Evolutionary conservation across 257 asterid genomes (phyloP), one percentile per base, ranked within the genome.

Genomic region (Mentha longifolia): DNA sequence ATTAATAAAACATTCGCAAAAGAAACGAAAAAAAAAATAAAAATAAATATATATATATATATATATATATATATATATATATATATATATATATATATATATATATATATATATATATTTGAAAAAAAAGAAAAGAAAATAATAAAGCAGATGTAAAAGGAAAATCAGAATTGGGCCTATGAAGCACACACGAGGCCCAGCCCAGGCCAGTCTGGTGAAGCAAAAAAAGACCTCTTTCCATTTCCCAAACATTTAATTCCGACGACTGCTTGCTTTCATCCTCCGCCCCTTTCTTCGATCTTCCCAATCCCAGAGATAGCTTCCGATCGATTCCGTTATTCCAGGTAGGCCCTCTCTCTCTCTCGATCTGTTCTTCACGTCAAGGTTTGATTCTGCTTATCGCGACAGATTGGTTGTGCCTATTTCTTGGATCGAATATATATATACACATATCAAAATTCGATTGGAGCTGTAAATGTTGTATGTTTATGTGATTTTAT

Each of bases 281-380:
- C 51, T 62, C 54, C 61, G 10, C 61, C 79, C 76, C 13, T 71
- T 58, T 47, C 35, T 70, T 62, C 76, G 78, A 80, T 80, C 85
- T 77, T 65, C 56, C 15, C 30, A n/a, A 41, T 65, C 56, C 15
- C 30, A n/a, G 47, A 71, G 42, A 56, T 19, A 35, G 46, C 70
- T 51, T 46, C 51, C 75, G 57, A 70, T 70, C 65, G 46, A 19
- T 35, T 64, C 67, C 43, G n/a, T 47, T 11, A 12, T 70, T 39
- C 6, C 74, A 43, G 78, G 80, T 76, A 37, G 60, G 9, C n/a
- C 49, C 64, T n/a, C n/a, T 17, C n/a, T 14, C 45, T 30, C 55
- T 17, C 5, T 61, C 41, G 75, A 71, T 74, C 65, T 39, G 52
- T 55, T 62, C 25, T 66, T 72, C 45, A 52, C 45, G 5, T 61